These are phyloP conservation scores for Pichia sp. DNA, from an alignment of 1,139 yeast species.

Conservation along the genomic window DNA sequence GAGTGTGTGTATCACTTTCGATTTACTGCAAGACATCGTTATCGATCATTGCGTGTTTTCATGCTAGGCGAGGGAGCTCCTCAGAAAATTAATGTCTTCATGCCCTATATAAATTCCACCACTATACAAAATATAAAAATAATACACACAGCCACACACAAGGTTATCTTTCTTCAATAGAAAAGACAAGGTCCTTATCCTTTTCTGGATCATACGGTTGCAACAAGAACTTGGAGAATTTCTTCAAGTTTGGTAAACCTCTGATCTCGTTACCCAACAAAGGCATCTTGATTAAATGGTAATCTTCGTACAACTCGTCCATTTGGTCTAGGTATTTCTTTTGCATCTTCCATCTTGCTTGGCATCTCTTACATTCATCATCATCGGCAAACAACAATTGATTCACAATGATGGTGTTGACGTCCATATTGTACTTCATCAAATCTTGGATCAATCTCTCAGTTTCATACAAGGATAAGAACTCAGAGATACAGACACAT, in stretches of 20 bases:
- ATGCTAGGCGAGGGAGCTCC: not conserved
- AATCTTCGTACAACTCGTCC: slow-evolving; percentile 85
- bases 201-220: slow-evolving; percentile 66
- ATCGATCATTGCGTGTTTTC: not conserved
- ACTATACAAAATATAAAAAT: not conserved
- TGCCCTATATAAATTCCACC: not conserved
- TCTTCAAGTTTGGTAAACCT: slow-evolving; percentile 78
- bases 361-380: slow-evolving; percentile 80
- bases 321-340: slow-evolving; percentile 90
- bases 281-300: slow-evolving; percentile 93
- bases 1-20: too few relatives aligned
- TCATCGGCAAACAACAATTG: slow-evolving; percentile 84
- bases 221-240: slow-evolving; percentile 65
- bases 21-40: not conserved
- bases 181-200: slow-evolving; percentile 58
- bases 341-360: slow-evolving; percentile 93
- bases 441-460: slow-evolving; percentile 96
- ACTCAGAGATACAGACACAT: slow-evolving; percentile 96
- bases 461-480: slow-evolving; percentile 89
- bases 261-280: slow-evolving; percentile 90
- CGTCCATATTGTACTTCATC: slow-evolving; percentile 91
- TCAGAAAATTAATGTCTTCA: not conserved
- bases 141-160: not conserved
- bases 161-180: slow-evolving; percentile 50
- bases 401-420: slow-evolving; percentile 90